Base-by-base conservation (phyloP, 140 eudicot species). In the Cichorium intybus region DNA sequence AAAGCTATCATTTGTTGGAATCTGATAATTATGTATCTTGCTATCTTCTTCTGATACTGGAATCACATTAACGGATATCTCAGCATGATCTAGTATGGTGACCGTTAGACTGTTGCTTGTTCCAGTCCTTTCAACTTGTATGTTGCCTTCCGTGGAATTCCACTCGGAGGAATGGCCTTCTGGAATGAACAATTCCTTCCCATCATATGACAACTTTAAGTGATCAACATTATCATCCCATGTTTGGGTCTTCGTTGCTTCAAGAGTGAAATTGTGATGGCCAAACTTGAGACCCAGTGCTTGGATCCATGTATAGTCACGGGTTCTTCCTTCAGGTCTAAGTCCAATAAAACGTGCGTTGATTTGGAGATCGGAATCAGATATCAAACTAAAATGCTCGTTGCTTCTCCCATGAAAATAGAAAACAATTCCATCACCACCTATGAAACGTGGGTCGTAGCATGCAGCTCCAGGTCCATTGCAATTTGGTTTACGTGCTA, bases 231-330 rank as follows among this genome's bases (percentile, higher is more conserved):
- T 28, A 17, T 64, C 68, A 39, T 71, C 66, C 88, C 88, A 82
- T 14, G 52, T 31, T 31, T 34, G 53, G 22, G 80, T 53, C 20
- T 15, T 75, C 1, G 80, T 83, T 28, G 89, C 89, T 66, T 79
- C 85, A 1, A 83, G 53, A 24, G 82, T 63, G 76, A 83, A 73
- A 22, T 60, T 79, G 10, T 79, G 85, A 7, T 71, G 47, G 46
- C 66, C 69, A 41, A 69, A 76, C 60, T 52, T 67, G 61, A 83
- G 41, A 8, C 85, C 85, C 12, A 83, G 39, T 34, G 82, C 89
- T 69, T 83, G 85, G 75, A 83, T 79, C 89, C 89, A 83, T 31
- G 89, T 83, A 58, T 60, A 83, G 72, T 83, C 89, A 6, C 85
- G 74, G 11, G 82, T 55, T 62, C 82, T 74, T 2, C 89, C 85